Percentiles rank a stretch among this genome's conserved stretches.
phyloP scores from a whole-genome alignment of 2,329 filamentous ascomycete genomes.

The Calonectria fujianensis region DNA sequence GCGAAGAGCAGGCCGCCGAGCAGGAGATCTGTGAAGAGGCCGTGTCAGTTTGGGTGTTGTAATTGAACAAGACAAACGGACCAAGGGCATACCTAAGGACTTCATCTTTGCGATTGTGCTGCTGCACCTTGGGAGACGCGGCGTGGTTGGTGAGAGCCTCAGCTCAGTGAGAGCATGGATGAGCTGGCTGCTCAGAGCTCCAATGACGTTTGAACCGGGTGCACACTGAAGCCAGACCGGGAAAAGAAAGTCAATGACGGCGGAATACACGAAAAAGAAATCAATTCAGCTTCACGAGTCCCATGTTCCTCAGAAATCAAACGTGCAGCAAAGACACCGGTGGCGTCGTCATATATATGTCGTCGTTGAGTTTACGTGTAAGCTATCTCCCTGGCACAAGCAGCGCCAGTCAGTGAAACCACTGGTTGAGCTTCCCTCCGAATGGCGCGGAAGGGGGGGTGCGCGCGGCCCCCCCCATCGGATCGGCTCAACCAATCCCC shows the following conservation, averaged over 20 bases:
- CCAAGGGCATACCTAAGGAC: conserved; percentile 39
- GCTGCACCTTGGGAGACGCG: background rate
- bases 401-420: conserved; percentile 9
- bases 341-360: background rate
- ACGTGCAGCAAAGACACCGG: background rate
- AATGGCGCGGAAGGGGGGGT: conserved; percentile 7
- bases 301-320: conserved; percentile 8
- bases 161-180: conserved; percentile 9
- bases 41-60: conserved; percentile 22
- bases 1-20: conserved; percentile 64
- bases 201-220: background rate
- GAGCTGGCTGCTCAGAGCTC: conserved; percentile 21
- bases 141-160: conserved; percentile 14
- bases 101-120: conserved; percentile 48
- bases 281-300: background rate
- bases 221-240: background rate
- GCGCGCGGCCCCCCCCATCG: conserved; percentile 42
- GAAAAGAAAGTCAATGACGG: background rate
- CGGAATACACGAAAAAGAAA: background rate
- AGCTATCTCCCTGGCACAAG: conserved; percentile 13
- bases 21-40: conserved; percentile 47
- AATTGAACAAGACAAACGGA: background rate
- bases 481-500: conserved; percentile 60
- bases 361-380: conserved; percentile 27
- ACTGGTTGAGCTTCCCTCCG: conserved; percentile 3